These are phyloP conservation scores for Mortierella sp. DNA, from an alignment of 371 early-diverging fungal genomes.

Conservation along the genomic window DNA sequence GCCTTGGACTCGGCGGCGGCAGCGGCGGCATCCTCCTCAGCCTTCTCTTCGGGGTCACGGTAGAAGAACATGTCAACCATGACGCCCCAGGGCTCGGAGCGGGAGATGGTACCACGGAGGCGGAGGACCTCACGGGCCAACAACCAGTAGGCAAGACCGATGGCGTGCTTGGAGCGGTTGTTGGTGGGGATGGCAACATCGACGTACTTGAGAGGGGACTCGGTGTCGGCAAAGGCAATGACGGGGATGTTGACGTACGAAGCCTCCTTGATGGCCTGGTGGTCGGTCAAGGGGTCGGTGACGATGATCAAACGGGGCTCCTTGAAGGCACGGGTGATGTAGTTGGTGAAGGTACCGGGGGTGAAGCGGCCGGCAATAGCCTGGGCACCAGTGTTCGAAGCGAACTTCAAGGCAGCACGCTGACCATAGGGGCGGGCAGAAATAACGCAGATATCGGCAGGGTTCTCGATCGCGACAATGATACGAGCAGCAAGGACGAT, in stretches of 20 bases:
- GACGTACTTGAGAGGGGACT: slow-evolving; percentile 93
- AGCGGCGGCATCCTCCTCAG: slow-evolving; percentile 80
- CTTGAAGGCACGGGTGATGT: slow-evolving; percentile 97
- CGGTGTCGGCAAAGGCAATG: slow-evolving; percentile 98
- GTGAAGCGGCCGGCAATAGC: slow-evolving; percentile 99
- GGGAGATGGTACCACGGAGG: slow-evolving; percentile 92
- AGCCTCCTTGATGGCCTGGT: slow-evolving; percentile 99
- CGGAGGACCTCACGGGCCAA: slow-evolving; percentile 98
- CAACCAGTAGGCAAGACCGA: slow-evolving; percentile 98
- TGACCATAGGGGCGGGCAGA: slow-evolving; percentile 98
- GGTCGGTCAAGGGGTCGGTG: slow-evolving; percentile 98
- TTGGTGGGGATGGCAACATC: slow-evolving; percentile 99
- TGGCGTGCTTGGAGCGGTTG: slow-evolving; percentile 98
- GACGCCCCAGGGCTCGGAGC: slow-evolving; percentile 88
- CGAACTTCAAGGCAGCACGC: slow-evolving; percentile 99
- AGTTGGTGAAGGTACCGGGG: slow-evolving; percentile 99
- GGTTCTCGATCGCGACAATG: slow-evolving; percentile 96
- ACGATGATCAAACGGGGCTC: slow-evolving; percentile 99
- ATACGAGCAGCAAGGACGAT: slow-evolving; percentile 98
- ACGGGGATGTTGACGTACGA: slow-evolving; percentile 99
- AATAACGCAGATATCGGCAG: slow-evolving; percentile 94
- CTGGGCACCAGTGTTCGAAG: slow-evolving; percentile 96
- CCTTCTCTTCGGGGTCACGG: slow-evolving; percentile 94
- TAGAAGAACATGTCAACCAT: slow-evolving; percentile 99
- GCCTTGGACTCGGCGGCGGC: slow-evolving; percentile 45